Evolutionary conservation across 164 flowering plant genomes (phyloP).

Genomic region (Liquidambar formosana): DNA sequence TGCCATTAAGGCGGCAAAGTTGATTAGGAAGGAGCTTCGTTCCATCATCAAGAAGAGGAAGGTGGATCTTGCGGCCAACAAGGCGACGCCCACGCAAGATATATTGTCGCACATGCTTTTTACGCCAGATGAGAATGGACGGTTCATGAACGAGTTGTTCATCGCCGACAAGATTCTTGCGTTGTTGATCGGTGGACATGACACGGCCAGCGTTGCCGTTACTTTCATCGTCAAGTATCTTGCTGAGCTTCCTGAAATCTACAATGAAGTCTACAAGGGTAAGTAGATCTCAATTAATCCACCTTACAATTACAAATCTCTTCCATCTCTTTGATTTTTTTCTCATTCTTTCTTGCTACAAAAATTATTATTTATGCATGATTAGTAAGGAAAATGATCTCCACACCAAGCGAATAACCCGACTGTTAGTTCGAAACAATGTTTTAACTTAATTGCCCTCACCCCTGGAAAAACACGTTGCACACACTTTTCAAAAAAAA

Average conservation of each 20-base stretch:
- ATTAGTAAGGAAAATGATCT: too few relatives aligned
- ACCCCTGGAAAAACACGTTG: too few relatives aligned
- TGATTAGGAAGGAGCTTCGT: constrained; percentile 32
- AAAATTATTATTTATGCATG: too few relatives aligned
- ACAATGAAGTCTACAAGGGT: constrained; percentile 40
- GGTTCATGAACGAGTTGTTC: constrained; percentile 42
- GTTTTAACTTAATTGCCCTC: too few relatives aligned
- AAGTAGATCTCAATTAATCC: too few relatives aligned
- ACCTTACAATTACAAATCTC: too few relatives aligned
- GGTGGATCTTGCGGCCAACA: constrained; percentile 27
- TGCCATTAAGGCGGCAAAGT: constrained; percentile 37
- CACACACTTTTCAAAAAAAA: too few relatives aligned
- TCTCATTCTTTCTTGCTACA: too few relatives aligned
- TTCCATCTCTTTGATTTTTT: too few relatives aligned
- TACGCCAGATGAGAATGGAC: constrained; percentile 33
- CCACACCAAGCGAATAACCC: too few relatives aligned
- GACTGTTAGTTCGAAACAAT: too few relatives aligned
- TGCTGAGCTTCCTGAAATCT: constrained; percentile 46
- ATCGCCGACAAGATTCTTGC: constrained; percentile 56
- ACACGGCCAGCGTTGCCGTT: constrained; percentile 50
- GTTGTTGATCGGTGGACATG: constrained; percentile 56
- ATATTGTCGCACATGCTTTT: constrained; percentile 47
- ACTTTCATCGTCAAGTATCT: constrained; percentile 52
- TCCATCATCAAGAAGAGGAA: constrained; percentile 38
- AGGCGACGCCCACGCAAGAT: constrained; percentile 35